phyloP scores from a whole-genome alignment of 75 land plant genomes.

The Pseudotsuga menziesii region DNA sequence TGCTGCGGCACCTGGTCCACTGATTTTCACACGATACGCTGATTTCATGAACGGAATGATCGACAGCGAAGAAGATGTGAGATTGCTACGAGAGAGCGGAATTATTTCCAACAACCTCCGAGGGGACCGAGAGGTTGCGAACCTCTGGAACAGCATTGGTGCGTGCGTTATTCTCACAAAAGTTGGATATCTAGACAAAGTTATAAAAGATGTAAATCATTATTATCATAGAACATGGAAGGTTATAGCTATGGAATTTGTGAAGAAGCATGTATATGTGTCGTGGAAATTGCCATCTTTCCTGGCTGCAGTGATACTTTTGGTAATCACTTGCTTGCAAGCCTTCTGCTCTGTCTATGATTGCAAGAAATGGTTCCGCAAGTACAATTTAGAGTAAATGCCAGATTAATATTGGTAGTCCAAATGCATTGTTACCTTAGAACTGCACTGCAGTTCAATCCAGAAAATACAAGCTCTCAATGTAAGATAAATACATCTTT shows the following conservation, averaged over 20 bases:
- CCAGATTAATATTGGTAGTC: too few species aligned
- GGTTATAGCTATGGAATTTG: slow-evolving; percentile 16
- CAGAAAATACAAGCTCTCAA: too few species aligned
- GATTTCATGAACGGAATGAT: slow-evolving; percentile 68
- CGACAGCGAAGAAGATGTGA: slow-evolving; percentile 31
- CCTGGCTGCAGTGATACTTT: slow-evolving; percentile 19
- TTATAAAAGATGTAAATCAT: slow-evolving; percentile 45
- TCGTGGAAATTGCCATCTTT: slow-evolving; percentile 39
- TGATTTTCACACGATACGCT: slow-evolving; percentile 45
- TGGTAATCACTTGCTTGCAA: slow-evolving; percentile 34
- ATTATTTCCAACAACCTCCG: slow-evolving; percentile 48
- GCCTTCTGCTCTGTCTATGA: slow-evolving; percentile 36
- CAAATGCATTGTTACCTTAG: too few species aligned
- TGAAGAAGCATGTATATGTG: slow-evolving; percentile 19
- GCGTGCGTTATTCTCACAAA: slow-evolving; percentile 18
- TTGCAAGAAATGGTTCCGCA: slow-evolving; percentile 14
- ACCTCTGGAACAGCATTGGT: too few species aligned
- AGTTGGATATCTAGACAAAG: slow-evolving; percentile 24
- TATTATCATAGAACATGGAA: slow-evolving; percentile 27
- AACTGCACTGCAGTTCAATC: too few species aligned
- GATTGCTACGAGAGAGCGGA: slow-evolving; percentile 32
- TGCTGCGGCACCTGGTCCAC: slow-evolving; percentile 16
- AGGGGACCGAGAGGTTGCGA: slow-evolving; percentile 10
- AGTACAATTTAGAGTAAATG: too few species aligned
- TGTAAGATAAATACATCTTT: too few species aligned